Conservation (phyloP, 352 stramenopile genomes). For the Stramenopiles sp. region DNA sequence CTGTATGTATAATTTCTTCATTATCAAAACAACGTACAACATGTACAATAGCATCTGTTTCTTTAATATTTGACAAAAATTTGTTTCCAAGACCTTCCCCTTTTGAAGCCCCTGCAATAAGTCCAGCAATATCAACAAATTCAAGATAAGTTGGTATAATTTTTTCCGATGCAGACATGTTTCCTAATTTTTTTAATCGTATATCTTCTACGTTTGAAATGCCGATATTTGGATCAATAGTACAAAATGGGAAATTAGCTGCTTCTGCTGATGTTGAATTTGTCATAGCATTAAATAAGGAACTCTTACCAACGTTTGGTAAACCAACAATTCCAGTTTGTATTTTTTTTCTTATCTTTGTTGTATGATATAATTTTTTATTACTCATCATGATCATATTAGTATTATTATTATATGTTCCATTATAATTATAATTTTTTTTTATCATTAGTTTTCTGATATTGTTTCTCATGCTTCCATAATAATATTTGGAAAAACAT, state of each 20-base stretch:
- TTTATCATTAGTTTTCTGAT: too few species aligned
- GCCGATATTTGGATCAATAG: constrained; percentile 95
- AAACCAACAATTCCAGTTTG: constrained; percentile 96
- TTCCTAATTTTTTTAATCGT: constrained; percentile 93
- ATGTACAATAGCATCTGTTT: constrained; percentile 93
- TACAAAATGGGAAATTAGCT: constrained; percentile 89
- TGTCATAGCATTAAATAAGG: constrained; percentile 96
- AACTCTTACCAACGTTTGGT: constrained; percentile 98
- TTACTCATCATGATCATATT: too few species aligned
- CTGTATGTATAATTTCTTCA: constrained; percentile 94
- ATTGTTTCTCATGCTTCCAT: too few species aligned
- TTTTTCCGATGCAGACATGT: constrained; percentile 77
- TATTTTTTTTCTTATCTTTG: too few species aligned
- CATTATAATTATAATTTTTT: too few species aligned
- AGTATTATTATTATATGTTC: too few species aligned
- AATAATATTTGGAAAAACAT: too few species aligned
- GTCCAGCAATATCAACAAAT: constrained; percentile 97
- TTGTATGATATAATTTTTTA: too few species aligned
- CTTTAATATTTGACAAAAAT: constrained; percentile 97
- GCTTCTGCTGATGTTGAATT: constrained; percentile 68
- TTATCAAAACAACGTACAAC: constrained; percentile 93
- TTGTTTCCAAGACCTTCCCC: constrained; percentile 94
- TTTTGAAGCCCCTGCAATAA: constrained; percentile 88
- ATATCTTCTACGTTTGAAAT: constrained; percentile 86
- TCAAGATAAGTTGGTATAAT: constrained; percentile 87